Evolutionary conservation across 2,329 filamentous ascomycete species (phyloP).

Genomic region (Sclerotinia sclerotiorum): DNA sequence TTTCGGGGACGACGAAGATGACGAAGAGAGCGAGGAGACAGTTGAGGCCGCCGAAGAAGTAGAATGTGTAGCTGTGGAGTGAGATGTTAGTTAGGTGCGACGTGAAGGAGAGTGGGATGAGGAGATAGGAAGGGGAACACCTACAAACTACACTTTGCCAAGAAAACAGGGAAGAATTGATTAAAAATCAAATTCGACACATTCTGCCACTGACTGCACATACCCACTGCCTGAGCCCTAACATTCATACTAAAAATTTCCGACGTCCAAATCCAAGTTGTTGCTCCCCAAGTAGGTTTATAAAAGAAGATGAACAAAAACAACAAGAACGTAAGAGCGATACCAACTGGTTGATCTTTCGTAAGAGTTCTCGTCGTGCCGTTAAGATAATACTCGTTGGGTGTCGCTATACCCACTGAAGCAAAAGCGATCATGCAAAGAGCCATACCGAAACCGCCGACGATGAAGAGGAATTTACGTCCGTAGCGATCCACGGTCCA

Average conservation of each 20-base stretch:
- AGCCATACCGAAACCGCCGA: slow-evolving; percentile 67
- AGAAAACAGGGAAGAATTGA: slow-evolving; percentile 69
- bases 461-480: slow-evolving; percentile 67
- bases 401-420: slow-evolving; percentile 57
- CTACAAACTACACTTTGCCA: slow-evolving; percentile 52
- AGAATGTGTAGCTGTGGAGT: slow-evolving; percentile 37
- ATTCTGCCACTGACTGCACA: slow-evolving; percentile 61
- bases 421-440: slow-evolving; percentile 68
- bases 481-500: slow-evolving; percentile 74
- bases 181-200: slow-evolving; percentile 67
- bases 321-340: slow-evolving; percentile 66
- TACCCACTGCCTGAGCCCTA: slow-evolving; percentile 68
- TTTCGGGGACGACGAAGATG: slow-evolving; percentile 55
- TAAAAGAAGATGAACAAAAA: slow-evolving; percentile 69
- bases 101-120: background rate
- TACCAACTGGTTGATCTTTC: slow-evolving; percentile 61
- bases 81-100: slow-evolving; percentile 10
- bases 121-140: background rate
- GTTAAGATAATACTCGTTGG: slow-evolving; percentile 34
- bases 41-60: slow-evolving; percentile 56
- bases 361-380: slow-evolving; percentile 47
- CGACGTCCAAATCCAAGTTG: slow-evolving; percentile 70
- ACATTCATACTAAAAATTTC: slow-evolving; percentile 72
- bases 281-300: slow-evolving; percentile 70
- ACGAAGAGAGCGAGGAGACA: slow-evolving; percentile 50